Evolutionary conservation across 1,284 basidiomycete species (phyloP), one percentile per base, ranked within the genome.

Genomic region (Chondrostereum purpureum): DNA sequence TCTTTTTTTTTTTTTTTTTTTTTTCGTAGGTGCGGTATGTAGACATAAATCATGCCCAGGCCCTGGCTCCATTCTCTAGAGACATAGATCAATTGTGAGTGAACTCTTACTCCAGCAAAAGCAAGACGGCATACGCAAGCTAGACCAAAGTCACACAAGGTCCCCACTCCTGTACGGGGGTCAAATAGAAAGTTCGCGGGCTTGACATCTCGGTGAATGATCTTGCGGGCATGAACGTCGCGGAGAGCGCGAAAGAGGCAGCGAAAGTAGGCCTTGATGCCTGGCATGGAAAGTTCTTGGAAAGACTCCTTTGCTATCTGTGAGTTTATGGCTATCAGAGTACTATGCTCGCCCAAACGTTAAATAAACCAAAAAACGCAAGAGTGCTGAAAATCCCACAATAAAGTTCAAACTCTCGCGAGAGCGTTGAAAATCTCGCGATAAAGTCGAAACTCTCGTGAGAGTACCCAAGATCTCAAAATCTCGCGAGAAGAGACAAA

Each of bases 151-250:
- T 99, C 95, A 54, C 92, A 95, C 6, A 99, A 68, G 0, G 89
- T 90, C 8, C 96, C 95, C 4, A 83, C 70, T 2, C 88, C 87
- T 3, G 83, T 87, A 37, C 77, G 77, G 22, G 91, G 85, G 63
- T 99, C 91, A 63, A 90, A 99, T 23, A 99, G 75, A 60, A 99
- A 99, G 65, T 99, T 99, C 50, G 95, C 95, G 13, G 95, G 96
- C 61, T 99, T 99, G 57, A 99, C 91, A 64, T 99, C 95, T 27
- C 95, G 90, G 65, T 99, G 95, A 41, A 99, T 89, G 58, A 99
- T 88, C 5, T 78, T 81, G 41, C 90, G 74, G n/a, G 80, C 68
- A 61, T 99, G 96, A 17, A 92, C 87, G 55, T 95, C 92, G 42
- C 87, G 82, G 43, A 99, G 65, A 1, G 92, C 93, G 17, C 88